Percentiles rank a stretch among this genome's conserved stretches.
Conservation (phyloP, 306 rosid genomes). For the Lathyrus sativus region DNA sequence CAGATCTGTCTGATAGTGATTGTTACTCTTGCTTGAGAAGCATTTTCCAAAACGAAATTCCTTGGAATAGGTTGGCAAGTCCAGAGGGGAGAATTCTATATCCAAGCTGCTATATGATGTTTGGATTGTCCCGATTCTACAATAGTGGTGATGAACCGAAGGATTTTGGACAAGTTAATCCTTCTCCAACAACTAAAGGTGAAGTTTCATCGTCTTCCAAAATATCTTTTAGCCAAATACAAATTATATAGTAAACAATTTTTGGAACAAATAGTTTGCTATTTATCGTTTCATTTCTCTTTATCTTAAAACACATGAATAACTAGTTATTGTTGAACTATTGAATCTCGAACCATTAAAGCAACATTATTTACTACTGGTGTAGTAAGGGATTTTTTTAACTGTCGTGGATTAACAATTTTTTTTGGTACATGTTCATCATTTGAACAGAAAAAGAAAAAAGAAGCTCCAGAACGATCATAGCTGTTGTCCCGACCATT, state of each 20-base stretch:
- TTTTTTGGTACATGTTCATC: neutral
- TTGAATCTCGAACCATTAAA: no score
- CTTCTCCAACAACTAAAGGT: neutral
- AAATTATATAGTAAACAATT: no score
- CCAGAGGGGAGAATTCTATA: conserved; percentile 19
- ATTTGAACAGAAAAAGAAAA: neutral
- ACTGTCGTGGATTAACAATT: neutral
- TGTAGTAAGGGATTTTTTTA: no score
- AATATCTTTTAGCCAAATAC: no score
- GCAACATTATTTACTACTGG: no score
- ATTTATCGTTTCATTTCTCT: no score
- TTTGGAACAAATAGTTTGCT: no score
- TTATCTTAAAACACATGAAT: no score
- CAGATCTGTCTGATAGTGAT: neutral
- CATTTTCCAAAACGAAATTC: neutral
- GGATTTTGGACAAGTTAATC: neutral
- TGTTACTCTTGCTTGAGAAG: neutral
- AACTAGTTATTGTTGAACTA: no score
- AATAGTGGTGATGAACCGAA: neutral
- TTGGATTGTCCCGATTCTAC: conserved; percentile 8
- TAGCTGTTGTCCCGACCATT: neutral
- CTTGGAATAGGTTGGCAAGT: neutral
- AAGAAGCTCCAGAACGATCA: neutral
- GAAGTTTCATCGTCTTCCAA: no score
- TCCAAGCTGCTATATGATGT: conserved; percentile 18